These are phyloP conservation scores for Trichoderma sp. DNA, from an alignment of 2,329 filamentous ascomycete species.

Conservation along the genomic window DNA sequence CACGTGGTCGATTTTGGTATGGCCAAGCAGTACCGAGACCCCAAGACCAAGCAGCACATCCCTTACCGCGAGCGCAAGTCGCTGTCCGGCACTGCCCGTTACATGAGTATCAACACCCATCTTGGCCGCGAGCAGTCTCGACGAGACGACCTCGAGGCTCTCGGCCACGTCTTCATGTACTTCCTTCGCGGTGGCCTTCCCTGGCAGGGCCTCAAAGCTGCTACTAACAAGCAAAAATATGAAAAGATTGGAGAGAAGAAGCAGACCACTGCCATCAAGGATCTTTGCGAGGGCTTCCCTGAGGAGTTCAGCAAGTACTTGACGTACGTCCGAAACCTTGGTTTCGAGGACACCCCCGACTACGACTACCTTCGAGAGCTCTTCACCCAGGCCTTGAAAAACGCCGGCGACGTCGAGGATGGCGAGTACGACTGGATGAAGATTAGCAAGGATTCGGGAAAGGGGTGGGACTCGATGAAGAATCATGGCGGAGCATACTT, in stretches of 20 bases:
- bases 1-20: constrained; percentile 99
- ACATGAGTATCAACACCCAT: constrained; percentile 99
- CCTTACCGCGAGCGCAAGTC: constrained; percentile 97
- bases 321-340: constrained; percentile 93
- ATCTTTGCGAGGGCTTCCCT: constrained; percentile 92
- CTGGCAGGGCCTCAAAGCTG: constrained; percentile 71
- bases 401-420: constrained; percentile 90
- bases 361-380: constrained; percentile 97
- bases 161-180: constrained; percentile 73
- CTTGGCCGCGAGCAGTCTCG: constrained; percentile 93
- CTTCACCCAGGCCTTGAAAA: constrained; percentile 94
- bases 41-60: constrained; percentile 98
- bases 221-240: constrained; percentile 92
- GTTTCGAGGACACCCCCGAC: constrained; percentile 97
- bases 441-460: constrained; percentile 75
- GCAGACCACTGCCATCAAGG: constrained; percentile 94
- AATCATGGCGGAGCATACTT: constrained; percentile 60
- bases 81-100: constrained; percentile 90
- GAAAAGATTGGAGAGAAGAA: constrained; percentile 99
- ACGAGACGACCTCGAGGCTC: constrained; percentile 89
- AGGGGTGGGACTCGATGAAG: constrained; percentile 77
- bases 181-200: constrained; percentile 68
- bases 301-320: constrained; percentile 98
- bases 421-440: constrained; percentile 99
- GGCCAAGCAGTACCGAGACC: constrained; percentile 98